These are phyloP conservation scores for Calvatia gigantea DNA, from an alignment of 768 basidiomycete genomes.

Conservation along the genomic window DNA sequence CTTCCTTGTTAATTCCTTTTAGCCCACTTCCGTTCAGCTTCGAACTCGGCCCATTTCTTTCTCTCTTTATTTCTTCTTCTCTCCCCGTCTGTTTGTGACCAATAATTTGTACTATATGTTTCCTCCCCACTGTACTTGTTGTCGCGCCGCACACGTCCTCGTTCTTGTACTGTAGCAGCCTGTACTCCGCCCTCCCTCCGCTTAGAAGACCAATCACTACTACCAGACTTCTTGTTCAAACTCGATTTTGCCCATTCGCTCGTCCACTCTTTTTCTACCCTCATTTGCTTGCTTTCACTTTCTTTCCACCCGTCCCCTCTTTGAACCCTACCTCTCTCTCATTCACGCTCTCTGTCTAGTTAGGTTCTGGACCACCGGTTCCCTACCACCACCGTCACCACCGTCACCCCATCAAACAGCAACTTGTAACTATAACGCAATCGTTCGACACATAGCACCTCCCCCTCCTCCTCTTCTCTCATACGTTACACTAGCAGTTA, in stretches of 20 bases:
- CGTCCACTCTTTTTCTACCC: background rate
- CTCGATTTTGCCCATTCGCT: conserved; percentile 6
- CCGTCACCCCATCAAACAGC: conserved; percentile 5
- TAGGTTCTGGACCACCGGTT: conserved; percentile 2
- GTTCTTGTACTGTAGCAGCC: conserved; percentile 8
- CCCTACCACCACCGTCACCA: conserved; percentile 3
- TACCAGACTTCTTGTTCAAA: conserved; percentile 5
- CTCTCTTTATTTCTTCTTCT: conserved; percentile 4
- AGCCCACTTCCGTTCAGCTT: no score
- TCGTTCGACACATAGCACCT: conserved; percentile 8
- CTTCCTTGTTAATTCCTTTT: conserved; percentile 1
- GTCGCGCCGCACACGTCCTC: background rate
- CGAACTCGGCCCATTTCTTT: conserved; percentile 4
- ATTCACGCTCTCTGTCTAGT: background rate
- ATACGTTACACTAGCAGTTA: background rate
- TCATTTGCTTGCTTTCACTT: background rate
- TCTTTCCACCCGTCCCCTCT: conserved; percentile 2
- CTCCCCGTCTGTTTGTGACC: background rate
- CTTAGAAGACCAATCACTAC: conserved; percentile 7
- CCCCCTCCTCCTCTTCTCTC: background rate
- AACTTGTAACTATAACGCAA: conserved; percentile 25
- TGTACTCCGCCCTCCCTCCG: background rate
- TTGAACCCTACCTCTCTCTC: background rate
- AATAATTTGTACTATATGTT: conserved; percentile 11
- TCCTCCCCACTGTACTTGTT: conserved; percentile 4